Conservation (phyloP, 2,329 filamentous ascomycete species). For the Fusarium dimerum region DNA sequence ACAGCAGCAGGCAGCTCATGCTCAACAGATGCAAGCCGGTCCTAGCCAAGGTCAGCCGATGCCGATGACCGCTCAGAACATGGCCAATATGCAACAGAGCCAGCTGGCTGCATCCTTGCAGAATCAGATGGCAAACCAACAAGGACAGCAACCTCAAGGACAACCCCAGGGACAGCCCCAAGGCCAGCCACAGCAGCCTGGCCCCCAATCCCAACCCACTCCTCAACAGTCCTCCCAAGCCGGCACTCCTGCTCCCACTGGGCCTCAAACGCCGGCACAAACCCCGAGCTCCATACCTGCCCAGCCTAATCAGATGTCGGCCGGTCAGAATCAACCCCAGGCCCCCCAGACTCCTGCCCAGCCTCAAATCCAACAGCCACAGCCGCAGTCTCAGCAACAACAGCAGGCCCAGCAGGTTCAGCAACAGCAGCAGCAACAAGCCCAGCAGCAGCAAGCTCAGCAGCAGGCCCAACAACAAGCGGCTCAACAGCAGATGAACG, state of each 20-base stretch:
- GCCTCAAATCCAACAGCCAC: constrained; percentile 31
- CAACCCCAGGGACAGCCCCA: constrained; percentile 26
- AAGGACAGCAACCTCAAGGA: constrained; percentile 31
- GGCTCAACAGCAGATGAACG: constrained; percentile 31
- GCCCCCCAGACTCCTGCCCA: constrained; percentile 39
- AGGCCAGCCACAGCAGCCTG: constrained; percentile 38
- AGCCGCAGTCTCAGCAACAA: constrained; percentile 28
- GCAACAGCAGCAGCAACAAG: constrained; percentile 27
- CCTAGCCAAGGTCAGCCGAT: constrained; percentile 49
- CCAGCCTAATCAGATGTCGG: constrained; percentile 33
- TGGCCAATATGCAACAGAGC: constrained; percentile 46
- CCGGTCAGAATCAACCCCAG: constrained; percentile 38
- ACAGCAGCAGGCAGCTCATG: constrained; percentile 39
- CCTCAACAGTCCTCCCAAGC: constrained; percentile 45
- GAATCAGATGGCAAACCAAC: constrained; percentile 33
- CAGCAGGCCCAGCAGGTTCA: constrained; percentile 38
- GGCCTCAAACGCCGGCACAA: constrained; percentile 52
- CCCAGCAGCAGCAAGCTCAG: constrained; percentile 29
- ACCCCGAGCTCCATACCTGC: constrained; percentile 42
- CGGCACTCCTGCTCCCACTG: constrained; percentile 42
- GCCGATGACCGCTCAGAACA: constrained; percentile 49
- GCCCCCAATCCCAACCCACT: constrained; percentile 47
- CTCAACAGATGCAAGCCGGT: constrained; percentile 42
- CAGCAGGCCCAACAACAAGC: constrained; percentile 26
- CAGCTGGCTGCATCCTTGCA: constrained; percentile 38